These are phyloP conservation scores for Fraxinus ornus DNA, from an alignment of 305 asterid genomes.

Conservation along the genomic window DNA sequence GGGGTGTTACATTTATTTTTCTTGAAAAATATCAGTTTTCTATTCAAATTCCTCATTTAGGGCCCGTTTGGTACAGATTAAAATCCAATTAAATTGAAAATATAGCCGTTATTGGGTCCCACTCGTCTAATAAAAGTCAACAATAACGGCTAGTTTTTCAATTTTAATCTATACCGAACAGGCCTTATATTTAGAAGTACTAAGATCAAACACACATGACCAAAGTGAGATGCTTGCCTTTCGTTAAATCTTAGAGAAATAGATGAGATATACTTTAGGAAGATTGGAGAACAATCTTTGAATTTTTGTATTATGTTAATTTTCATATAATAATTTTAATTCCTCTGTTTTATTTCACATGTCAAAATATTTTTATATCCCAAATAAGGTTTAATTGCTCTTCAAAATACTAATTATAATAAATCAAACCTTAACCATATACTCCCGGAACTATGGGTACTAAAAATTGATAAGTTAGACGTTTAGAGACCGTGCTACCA, in stretches of 20 bases:
- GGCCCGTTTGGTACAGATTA: too few species aligned
- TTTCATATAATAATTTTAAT: too few species aligned
- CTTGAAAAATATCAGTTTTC: too few species aligned
- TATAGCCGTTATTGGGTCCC: too few species aligned
- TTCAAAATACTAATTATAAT: not conserved
- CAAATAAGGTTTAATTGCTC: not conserved
- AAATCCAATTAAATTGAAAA: too few species aligned
- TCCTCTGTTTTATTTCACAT: not conserved
- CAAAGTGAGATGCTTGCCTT: not conserved
- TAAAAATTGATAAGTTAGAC: not conserved
- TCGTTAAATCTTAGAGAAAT: not conserved
- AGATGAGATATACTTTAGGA: not conserved
- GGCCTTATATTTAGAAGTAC: too few species aligned
- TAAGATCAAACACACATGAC: too few species aligned
- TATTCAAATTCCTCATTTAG: too few species aligned
- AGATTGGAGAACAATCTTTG: not conserved
- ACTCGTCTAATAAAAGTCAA: too few species aligned
- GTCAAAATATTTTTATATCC: not conserved
- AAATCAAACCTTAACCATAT: not conserved
- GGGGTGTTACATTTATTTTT: too few species aligned
- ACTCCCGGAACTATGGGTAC: not conserved
- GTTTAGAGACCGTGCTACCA: not conserved
- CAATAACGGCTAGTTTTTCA: too few species aligned
- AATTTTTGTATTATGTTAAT: not conserved
- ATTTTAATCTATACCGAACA: too few species aligned